These are phyloP conservation scores for Macaranga tanarius DNA, from an alignment of 441 rosid species.

Conservation along the genomic window DNA sequence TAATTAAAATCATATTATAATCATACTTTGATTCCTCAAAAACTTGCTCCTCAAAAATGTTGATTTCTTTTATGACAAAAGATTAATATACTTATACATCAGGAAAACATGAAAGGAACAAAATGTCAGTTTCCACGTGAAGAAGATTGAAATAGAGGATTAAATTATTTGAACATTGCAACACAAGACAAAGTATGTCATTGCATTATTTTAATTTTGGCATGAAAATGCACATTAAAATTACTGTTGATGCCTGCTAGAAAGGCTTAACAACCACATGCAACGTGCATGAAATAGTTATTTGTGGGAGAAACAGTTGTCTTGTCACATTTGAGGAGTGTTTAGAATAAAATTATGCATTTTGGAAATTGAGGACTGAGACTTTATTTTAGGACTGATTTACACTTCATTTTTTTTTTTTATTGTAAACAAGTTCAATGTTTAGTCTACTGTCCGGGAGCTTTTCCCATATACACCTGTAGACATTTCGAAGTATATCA, in stretches of 20 bases:
- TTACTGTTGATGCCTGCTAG: background rate
- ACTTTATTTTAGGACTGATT: too few relatives aligned
- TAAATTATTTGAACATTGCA: background rate
- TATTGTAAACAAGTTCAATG: too few relatives aligned
- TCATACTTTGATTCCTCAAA: background rate
- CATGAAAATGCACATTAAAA: background rate
- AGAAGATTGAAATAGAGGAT: background rate
- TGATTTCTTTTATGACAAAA: too few relatives aligned
- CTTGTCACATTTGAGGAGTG: background rate
- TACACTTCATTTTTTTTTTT: too few relatives aligned
- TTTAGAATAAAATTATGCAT: background rate
- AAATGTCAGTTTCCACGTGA: background rate
- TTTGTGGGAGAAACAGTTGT: background rate
- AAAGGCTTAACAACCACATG: background rate
- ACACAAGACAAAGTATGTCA: background rate
- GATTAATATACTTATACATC: too few relatives aligned
- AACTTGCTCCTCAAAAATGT: background rate
- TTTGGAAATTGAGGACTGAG: background rate
- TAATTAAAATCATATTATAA: too few relatives aligned
- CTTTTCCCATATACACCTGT: background rate
- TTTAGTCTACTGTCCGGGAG: background rate
- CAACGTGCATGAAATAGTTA: background rate
- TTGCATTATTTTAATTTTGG: background rate
- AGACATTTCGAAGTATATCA: background rate
- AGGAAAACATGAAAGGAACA: too few relatives aligned